Conservation (phyloP, 2,329 filamentous ascomycete genomes). For the Cadophora malorum region DNA sequence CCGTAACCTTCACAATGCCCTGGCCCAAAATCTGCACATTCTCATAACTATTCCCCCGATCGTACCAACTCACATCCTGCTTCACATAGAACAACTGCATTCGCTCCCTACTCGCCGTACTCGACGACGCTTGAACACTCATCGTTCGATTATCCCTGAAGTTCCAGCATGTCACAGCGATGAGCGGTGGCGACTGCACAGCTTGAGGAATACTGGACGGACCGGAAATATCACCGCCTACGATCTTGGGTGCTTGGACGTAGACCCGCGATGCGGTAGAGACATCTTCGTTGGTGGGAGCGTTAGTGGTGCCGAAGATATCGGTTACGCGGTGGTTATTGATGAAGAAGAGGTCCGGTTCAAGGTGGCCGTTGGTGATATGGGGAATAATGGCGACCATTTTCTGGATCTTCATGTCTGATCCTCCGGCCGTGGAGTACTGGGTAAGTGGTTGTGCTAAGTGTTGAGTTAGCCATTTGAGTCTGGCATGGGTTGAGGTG, state of each 20-base stretch:
- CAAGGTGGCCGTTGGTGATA: not conserved
- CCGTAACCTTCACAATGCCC: conserved; percentile 5
- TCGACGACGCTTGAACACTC: not conserved
- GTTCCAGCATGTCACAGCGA: conserved; percentile 12
- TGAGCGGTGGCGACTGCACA: not conserved
- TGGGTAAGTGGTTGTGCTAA: not conserved
- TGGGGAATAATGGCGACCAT: conserved; percentile 5
- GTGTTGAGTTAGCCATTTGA: not conserved
- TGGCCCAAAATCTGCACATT: not conserved
- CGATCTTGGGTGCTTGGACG: not conserved
- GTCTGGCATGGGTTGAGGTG: not conserved
- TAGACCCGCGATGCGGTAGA: not conserved
- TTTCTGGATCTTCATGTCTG: not conserved
- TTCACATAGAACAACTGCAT: conserved; percentile 9
- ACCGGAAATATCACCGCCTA: not conserved
- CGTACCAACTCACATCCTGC: too few species aligned
- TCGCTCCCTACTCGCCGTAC: not conserved
- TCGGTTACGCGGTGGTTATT: not conserved
- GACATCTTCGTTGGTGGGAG: not conserved
- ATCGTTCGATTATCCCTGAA: not conserved
- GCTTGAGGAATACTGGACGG: not conserved
- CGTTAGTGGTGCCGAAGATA: not conserved
- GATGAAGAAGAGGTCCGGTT: conserved; percentile 7
- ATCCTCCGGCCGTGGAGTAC: not conserved
- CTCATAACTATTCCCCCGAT: not conserved